Evolutionary conservation across 148 eudicot genomes (phyloP).

Genomic region (Cornus kousa): DNA sequence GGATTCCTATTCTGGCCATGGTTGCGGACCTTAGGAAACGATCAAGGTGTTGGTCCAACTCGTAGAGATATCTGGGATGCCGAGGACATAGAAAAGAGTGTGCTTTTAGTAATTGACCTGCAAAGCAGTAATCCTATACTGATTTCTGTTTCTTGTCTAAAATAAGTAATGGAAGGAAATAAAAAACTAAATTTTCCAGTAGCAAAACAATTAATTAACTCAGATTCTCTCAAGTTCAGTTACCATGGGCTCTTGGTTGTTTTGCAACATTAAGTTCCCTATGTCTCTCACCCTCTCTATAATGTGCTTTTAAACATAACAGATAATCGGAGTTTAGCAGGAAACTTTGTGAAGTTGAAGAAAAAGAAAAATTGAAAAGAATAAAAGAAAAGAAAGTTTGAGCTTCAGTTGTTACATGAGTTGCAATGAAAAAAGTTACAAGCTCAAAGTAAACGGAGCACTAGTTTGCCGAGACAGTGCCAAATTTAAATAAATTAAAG

Average conservation of each 20-base stretch:
- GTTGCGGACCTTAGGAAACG: constrained; percentile 74
- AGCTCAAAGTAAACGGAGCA: not conserved
- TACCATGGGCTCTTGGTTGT: not conserved
- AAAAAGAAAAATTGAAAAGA: not conserved
- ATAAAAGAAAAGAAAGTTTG: not conserved
- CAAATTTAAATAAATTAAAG: not conserved
- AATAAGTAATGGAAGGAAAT: not conserved
- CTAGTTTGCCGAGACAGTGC: not conserved
- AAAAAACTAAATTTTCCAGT: not conserved
- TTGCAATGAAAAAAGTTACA: not conserved
- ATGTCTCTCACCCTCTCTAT: not conserved
- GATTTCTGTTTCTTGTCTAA: not conserved
- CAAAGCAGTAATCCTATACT: not conserved
- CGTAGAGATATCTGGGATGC: constrained; percentile 64
- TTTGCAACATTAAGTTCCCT: not conserved
- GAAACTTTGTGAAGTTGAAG: not conserved
- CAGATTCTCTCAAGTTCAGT: not conserved
- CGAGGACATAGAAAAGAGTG: not conserved
- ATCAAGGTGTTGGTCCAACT: constrained; percentile 86
- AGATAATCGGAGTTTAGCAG: not conserved
- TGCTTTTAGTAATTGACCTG: not conserved
- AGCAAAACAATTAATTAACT: not conserved
- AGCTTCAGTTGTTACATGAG: not conserved
- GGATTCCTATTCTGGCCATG: constrained; percentile 68
- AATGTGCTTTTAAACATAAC: not conserved